Evolutionary conservation across 805 yeast genomes (phyloP), one percentile per base, ranked within the genome.

Genomic region (Ogataea methanolica): DNA sequence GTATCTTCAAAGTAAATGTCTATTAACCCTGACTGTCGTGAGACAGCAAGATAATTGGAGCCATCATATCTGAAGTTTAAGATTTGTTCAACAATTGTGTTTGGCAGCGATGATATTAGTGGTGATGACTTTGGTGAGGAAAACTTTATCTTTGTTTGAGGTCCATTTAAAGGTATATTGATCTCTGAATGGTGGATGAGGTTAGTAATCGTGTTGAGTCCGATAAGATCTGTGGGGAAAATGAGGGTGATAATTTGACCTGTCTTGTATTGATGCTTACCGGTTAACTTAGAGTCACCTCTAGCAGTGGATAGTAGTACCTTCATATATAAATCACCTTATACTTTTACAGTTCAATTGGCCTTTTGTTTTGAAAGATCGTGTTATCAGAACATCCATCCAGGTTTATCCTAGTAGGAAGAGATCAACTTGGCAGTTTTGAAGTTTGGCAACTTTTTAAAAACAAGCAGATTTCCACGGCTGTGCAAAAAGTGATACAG

Each of bases 241-340:
- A 37, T 15, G 21, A 16, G 31, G 23, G 3, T 9, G 15, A 33
- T 14, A n/a, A 11, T 8, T n/a, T 33, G n/a, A 21, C 14, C n/a
- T 43, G 15, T 11, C 5, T 17, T 8, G 33, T 17, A 5, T 26
- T n/a, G 19, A 33, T 5, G 43, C 60, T 33, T 53, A 57, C 60
- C 59, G 2, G 58, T 46, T 33, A 57, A 48, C 26, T 55, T 54
- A n/a, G 43, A 42, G n/a, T 51, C 55, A 21, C 48, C 44, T 33
- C 58, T 48, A 5, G 57, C 56, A 2, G 58, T 55, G 17, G 60
- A 57, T 5, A 56, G 48, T 14, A 56, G 54, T 11, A 56, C 45
- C 44, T 45, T 54, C 58, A 56, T 56, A n/a, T 5, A 21, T 21
- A 12, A 15, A 9, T 23, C 26, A 5, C 1, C n/a, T 21, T 22